Evolutionary conservation across 2,329 filamentous ascomycete genomes (phyloP).

Genomic region (Microdochium trichocladiopsis): DNA sequence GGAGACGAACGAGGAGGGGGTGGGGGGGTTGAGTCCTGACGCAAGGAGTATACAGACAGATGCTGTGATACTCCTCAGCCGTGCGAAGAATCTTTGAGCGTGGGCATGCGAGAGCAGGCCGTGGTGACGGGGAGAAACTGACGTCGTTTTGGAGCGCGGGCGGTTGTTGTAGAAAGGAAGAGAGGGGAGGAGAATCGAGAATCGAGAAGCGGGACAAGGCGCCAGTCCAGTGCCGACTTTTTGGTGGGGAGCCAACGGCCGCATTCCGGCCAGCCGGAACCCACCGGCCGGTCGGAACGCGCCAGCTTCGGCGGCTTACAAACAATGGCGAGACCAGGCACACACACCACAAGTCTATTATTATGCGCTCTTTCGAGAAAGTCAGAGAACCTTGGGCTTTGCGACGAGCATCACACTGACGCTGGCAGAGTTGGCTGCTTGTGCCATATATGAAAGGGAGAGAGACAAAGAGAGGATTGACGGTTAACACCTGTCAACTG

Average conservation of each 20-base stretch:
- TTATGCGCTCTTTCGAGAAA: too few species aligned
- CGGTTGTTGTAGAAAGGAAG: neutral
- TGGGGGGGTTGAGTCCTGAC: conserved; percentile 38
- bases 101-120: neutral
- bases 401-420: too few species aligned
- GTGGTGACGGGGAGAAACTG: neutral
- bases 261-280: neutral
- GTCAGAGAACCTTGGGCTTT: too few species aligned
- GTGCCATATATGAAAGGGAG: too few species aligned
- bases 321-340: too few species aligned
- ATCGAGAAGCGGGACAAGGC: neutral
- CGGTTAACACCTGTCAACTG: too few species aligned
- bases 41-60: conserved; percentile 57
- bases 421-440: too few species aligned
- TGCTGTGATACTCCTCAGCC: conserved; percentile 58
- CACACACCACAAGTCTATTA: too few species aligned
- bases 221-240: too few species aligned
- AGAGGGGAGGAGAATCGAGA: neutral
- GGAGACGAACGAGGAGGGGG: conserved; percentile 4
- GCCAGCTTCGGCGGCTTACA: too few species aligned
- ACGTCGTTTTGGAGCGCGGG: neutral
- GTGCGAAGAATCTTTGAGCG: conserved; percentile 31
- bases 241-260: neutral
- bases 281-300: neutral
- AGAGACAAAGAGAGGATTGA: too few species aligned